Evolutionary conservation across 768 basidiomycete genomes (phyloP), one percentile per base, ranked within the genome.

Genomic region (Gloeostereum incarnatum): DNA sequence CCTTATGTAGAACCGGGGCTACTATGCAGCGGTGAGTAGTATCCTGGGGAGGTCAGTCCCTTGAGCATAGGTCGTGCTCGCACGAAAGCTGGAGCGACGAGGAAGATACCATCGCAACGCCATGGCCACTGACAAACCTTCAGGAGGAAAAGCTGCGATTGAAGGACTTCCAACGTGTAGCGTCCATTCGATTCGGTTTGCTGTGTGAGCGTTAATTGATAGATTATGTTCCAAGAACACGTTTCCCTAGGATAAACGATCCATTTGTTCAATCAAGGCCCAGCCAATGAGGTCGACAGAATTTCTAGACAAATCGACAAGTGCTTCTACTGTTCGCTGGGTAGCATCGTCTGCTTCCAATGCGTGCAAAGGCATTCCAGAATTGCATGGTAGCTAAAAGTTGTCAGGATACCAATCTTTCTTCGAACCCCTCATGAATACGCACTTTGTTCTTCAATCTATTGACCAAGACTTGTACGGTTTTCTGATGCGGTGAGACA

Each of bases 131-230:
- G 81, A 71, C 9, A 94, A 58, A 92, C 78, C 59, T 92, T 89
- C 49, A 92, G 68, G 26, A 93, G 60, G 48, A 87, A 88, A 2
- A 93, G 66, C 54, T 92, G 86, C 0, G 90, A 92, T 52, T 93
- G 89, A 3, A 91, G 69, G 30, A 81, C 72, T 40, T 89, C 82
- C 13, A 86, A 65, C 2, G 78, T 64, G 40, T 72, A 60, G 38
- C 65, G 61, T 2, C 73, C 75, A 18, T 66, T 59, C 10, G 58
- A 45, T 48, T 77, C 73, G 43, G 65, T 62, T 63, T 78, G 80
- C 69, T 81, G 47, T 42, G 31, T 33, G 23, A 14, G 29, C 21
- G 42, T 36, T 38, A 19, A 39, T 23, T 7, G 43, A 35, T 6
- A 35, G 33, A 35, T 20, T 38, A 53, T 48, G 45, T 21, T 36